These are phyloP conservation scores for Candida alai DNA, from an alignment of 805 yeast species.

Conservation along the genomic window DNA sequence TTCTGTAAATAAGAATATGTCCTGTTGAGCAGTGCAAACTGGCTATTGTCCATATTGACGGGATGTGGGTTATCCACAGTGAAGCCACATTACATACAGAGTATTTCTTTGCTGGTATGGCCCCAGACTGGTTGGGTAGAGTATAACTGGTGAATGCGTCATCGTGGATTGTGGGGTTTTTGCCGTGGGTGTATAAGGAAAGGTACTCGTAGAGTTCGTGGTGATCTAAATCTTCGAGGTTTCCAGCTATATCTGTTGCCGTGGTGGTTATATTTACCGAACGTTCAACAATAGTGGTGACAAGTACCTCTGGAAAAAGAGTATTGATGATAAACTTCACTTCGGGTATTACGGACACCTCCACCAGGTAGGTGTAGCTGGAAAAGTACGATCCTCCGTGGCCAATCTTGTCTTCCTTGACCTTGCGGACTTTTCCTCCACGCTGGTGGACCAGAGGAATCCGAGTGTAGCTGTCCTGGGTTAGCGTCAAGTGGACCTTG, in stretches of 20 bases:
- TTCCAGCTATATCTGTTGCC: background rate
- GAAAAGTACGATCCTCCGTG: conserved; percentile 7
- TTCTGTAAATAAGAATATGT: background rate
- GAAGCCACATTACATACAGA: background rate
- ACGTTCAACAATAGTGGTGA: background rate
- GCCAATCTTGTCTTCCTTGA: conserved; percentile 5
- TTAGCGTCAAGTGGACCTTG: background rate
- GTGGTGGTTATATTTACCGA: background rate
- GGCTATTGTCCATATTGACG: background rate
- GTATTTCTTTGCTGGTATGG: background rate
- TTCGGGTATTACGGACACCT: conserved; percentile 1
- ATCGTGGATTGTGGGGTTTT: no score
- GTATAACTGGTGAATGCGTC: no score
- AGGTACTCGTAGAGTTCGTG: conserved; percentile 5
- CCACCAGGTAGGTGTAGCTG: conserved; percentile 3
- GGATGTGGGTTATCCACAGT: background rate
- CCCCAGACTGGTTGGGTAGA: no score
- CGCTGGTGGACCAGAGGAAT: conserved; percentile 3
- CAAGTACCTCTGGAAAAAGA: conserved; percentile 3
- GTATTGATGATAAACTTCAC: conserved; percentile 4
- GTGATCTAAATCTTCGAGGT: conserved; percentile 2
- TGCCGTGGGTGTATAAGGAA: no score
- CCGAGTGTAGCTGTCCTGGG: conserved; percentile 4
- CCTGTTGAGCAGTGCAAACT: background rate
- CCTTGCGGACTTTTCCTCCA: no score